phyloP scores from a whole-genome alignment of 108 stramenopile genomes.

The Cyclotella cryptica region DNA sequence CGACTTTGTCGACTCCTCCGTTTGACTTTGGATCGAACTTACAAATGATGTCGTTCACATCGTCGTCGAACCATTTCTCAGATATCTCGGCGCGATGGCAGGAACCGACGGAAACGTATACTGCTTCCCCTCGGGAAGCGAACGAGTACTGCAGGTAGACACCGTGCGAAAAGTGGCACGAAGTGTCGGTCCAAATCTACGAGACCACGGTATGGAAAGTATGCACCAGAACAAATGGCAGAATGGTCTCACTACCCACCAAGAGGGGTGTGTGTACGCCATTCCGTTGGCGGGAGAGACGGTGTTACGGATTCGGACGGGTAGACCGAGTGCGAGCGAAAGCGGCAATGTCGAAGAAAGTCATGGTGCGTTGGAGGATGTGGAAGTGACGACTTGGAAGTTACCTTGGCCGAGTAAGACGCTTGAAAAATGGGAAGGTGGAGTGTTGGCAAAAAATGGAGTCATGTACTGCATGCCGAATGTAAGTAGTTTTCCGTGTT shows the following conservation, averaged over 20 bases:
- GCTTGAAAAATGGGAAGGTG: constrained; percentile 86
- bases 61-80: not conserved
- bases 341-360: constrained; percentile 7
- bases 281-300: constrained; percentile 79
- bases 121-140: constrained; percentile 80
- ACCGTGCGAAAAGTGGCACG: constrained; percentile 47
- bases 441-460: constrained; percentile 72
- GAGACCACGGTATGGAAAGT: constrained; percentile 64
- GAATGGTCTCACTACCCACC: constrained; percentile 70
- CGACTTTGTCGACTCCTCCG: too few relatives aligned
- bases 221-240: constrained; percentile 92
- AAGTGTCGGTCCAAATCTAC: constrained; percentile 76
- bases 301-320: constrained; percentile 67
- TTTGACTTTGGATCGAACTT: not conserved
- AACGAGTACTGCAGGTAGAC: constrained; percentile 79
- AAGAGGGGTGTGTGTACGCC: constrained; percentile 84
- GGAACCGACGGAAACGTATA: constrained; percentile 80
- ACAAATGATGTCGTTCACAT: not conserved
- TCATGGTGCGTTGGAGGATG: constrained; percentile 17
- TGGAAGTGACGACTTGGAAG: constrained; percentile 70
- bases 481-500: too few relatives aligned
- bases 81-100: constrained; percentile 80
- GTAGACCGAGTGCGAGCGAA: constrained; percentile 19
- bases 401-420: constrained; percentile 62
- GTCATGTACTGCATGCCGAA: constrained; percentile 76